Evolutionary conservation across 2,329 filamentous ascomycete genomes (phyloP).

Genomic region (Penicillium sp.): DNA sequence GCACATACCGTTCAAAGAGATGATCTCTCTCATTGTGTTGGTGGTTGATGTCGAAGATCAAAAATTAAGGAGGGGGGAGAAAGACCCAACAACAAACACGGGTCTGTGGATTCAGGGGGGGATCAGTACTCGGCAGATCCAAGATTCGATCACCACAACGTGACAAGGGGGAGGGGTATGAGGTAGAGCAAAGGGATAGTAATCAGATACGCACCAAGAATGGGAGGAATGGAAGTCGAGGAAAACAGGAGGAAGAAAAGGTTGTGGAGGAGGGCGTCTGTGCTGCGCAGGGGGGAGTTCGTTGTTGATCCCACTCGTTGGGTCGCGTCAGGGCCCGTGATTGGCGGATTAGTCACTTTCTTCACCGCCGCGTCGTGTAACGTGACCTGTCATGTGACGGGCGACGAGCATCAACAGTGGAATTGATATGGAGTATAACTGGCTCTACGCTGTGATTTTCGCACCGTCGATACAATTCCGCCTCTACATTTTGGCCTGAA

Average conservation of each 20-base stretch:
- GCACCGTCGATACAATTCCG: not conserved
- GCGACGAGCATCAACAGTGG: not conserved
- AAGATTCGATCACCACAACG: constrained; percentile 1
- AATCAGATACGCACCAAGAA: constrained; percentile 20
- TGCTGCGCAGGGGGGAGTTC: constrained; percentile 32
- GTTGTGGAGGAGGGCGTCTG: constrained; percentile 49
- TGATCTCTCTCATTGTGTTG: constrained; percentile 95
- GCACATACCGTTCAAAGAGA: constrained; percentile 91
- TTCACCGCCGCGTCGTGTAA: constrained; percentile 17
- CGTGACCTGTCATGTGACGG: not conserved
- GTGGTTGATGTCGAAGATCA: constrained; percentile 20
- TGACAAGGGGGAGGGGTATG: constrained; percentile 15
- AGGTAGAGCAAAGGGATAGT: not conserved
- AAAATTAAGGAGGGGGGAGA: constrained; percentile 30
- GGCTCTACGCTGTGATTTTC: too few relatives aligned
- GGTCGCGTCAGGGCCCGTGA: constrained; percentile 36
- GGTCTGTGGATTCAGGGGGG: constrained; percentile 24
- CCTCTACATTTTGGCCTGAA: not conserved
- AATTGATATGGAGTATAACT: too few relatives aligned
- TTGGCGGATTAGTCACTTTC: constrained; percentile 20
- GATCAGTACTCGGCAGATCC: constrained; percentile 9
- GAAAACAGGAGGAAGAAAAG: constrained; percentile 26
- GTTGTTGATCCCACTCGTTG: constrained; percentile 36
- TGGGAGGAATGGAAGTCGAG: constrained; percentile 26
- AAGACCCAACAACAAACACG: constrained; percentile 28